Evolutionary conservation across 129 eudicot genomes (phyloP).

Genomic region (Oenanthe sinensis): DNA sequence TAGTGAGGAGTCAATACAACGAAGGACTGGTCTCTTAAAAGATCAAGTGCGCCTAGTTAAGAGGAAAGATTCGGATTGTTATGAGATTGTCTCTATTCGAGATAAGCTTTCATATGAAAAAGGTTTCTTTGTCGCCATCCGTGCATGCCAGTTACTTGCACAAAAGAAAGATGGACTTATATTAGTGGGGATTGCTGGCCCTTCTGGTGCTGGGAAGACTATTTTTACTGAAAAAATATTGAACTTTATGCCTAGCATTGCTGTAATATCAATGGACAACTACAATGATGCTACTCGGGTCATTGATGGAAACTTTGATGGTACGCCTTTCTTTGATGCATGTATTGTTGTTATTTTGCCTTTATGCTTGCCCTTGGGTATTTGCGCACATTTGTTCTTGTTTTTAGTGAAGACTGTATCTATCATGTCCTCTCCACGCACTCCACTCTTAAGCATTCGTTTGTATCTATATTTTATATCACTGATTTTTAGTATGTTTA

Average conservation of each 20-base stretch:
- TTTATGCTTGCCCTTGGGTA: not conserved
- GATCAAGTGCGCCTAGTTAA: conserved; percentile 76
- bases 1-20: conserved; percentile 28
- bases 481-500: no score
- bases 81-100: conserved; percentile 63
- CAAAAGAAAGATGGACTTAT: conserved; percentile 79
- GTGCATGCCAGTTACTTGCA: conserved; percentile 77
- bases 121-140: conserved; percentile 75
- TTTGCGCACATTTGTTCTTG: not conserved
- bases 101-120: conserved; percentile 73
- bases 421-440: not conserved
- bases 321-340: conserved; percentile 25
- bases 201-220: conserved; percentile 97
- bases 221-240: conserved; percentile 73
- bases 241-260: conserved; percentile 83
- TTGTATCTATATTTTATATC: no score
- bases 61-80: conserved; percentile 59
- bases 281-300: conserved; percentile 82
- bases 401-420: not conserved
- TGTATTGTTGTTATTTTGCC: not conserved
- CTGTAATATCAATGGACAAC: conserved; percentile 91
- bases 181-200: conserved; percentile 80
- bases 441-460: not conserved
- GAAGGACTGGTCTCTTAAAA: conserved; percentile 61
- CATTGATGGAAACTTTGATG: conserved; percentile 87